These are phyloP conservation scores for Tolypocladium guangdongense DNA, from an alignment of 2,329 filamentous ascomycete genomes.

Conservation along the genomic window DNA sequence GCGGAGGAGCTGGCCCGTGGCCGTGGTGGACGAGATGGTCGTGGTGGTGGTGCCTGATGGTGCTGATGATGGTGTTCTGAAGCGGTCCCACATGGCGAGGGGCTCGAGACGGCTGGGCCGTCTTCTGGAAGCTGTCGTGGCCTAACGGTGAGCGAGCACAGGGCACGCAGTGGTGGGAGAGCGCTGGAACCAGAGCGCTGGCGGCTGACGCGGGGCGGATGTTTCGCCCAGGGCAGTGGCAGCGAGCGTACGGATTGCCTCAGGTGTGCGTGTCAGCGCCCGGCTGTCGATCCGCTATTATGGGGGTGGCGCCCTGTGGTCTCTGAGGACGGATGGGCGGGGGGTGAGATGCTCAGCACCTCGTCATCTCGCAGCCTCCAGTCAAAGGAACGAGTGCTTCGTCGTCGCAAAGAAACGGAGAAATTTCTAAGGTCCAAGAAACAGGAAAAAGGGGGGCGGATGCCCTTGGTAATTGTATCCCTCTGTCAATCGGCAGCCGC, in stretches of 20 bases:
- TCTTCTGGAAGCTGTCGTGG: not conserved
- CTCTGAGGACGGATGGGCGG: not conserved
- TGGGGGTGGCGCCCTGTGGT: not conserved
- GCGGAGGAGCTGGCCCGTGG: not conserved
- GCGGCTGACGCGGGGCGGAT: no score
- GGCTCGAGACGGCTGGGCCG: not conserved
- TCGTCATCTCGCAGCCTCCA: no score
- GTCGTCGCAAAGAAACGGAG: not conserved
- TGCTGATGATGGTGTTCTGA: not conserved
- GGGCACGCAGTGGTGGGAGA: not conserved
- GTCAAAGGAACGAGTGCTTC: not conserved
- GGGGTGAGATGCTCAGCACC: not conserved
- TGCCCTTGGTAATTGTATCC: not conserved
- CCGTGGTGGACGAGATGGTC: not conserved
- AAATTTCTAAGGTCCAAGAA: not conserved
- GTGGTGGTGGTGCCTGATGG: not conserved
- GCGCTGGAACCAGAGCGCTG: no score
- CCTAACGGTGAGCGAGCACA: not conserved
- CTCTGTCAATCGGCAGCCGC: not conserved
- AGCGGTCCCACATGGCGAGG: conserved; percentile 8
- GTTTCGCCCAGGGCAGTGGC: no score
- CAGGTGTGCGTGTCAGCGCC: no score
- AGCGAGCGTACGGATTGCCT: no score
- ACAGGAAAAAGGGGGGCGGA: not conserved
- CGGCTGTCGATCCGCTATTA: not conserved